phyloP scores from a whole-genome alignment of 257 asterid species.

The Rehmannia glutinosa region DNA sequence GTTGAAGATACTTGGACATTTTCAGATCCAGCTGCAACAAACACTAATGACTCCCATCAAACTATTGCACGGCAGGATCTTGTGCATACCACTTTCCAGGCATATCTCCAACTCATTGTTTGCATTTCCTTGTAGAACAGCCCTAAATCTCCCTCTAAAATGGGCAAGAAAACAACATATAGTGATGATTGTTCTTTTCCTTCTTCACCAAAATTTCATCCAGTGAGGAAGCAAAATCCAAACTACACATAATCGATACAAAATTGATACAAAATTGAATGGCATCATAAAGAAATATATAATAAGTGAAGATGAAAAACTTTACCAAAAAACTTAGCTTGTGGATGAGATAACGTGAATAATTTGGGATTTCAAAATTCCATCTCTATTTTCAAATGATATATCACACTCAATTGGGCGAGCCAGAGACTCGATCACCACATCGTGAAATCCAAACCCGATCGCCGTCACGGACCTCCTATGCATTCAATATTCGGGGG shows the following conservation, averaged over 20 bases:
- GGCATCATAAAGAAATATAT: background rate
- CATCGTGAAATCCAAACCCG: too few relatives aligned
- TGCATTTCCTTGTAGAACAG: conserved; percentile 85
- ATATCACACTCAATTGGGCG: conserved; percentile 91
- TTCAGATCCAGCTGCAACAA: conserved; percentile 85
- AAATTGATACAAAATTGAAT: too few relatives aligned
- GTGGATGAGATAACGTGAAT: conserved; percentile 56
- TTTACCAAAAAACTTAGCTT: conserved; percentile 87
- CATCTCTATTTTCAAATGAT: conserved; percentile 87
- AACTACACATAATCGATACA: too few relatives aligned
- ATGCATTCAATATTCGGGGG: too few relatives aligned
- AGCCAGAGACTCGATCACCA: conserved; percentile 87
- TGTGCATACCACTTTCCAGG: conserved; percentile 86
- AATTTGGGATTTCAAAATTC: conserved; percentile 69
- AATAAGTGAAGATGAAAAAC: conserved; percentile 2
- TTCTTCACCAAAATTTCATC: conserved; percentile 35
- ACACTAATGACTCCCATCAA: conserved; percentile 84
- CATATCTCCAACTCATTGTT: conserved; percentile 79
- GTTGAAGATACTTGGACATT: conserved; percentile 73
- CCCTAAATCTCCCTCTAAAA: conserved; percentile 90
- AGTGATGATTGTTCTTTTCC: conserved; percentile 36
- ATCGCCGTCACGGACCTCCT: too few relatives aligned
- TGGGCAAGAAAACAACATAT: conserved; percentile 77
- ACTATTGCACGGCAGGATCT: conserved; percentile 83
- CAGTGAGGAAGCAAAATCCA: too few relatives aligned